These are phyloP conservation scores for Mycena rosella DNA, from an alignment of 768 basidiomycete genomes.

Conservation along the genomic window DNA sequence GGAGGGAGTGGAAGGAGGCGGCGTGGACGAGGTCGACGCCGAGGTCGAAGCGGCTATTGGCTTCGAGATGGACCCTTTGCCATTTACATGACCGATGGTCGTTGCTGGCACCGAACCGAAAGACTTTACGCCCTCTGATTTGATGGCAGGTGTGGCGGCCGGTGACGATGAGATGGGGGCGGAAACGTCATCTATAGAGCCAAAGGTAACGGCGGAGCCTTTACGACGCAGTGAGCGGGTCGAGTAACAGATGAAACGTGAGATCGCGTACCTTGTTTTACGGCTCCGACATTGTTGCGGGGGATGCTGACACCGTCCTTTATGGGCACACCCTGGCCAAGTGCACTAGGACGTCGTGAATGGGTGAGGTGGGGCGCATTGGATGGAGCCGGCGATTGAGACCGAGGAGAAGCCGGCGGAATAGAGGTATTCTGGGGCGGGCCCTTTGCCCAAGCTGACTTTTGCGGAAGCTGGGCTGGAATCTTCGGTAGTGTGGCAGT, in stretches of 20 bases:
- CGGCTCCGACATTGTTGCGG: constrained; percentile 71
- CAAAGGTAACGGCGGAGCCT: constrained; percentile 87
- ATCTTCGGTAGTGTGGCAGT: constrained; percentile 79
- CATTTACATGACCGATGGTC: constrained; percentile 67
- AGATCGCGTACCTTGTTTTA: constrained; percentile 73
- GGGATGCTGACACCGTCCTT: constrained; percentile 86
- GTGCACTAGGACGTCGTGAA: constrained; percentile 82
- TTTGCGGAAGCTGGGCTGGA: constrained; percentile 78
- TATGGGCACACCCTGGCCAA: constrained; percentile 77
- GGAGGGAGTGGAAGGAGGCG: constrained; percentile 37
- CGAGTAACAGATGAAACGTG: constrained; percentile 20
- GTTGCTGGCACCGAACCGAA: constrained; percentile 84
- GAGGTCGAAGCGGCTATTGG: constrained; percentile 49
- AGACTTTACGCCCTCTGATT: constrained; percentile 80
- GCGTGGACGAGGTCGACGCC: constrained; percentile 46
- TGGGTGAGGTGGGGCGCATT: constrained; percentile 66
- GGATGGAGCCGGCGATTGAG: constrained; percentile 78
- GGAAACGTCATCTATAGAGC: constrained; percentile 87
- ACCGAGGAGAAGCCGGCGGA: constrained; percentile 72
- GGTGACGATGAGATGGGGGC: constrained; percentile 89
- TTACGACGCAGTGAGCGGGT: constrained; percentile 26
- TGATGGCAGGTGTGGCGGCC: constrained; percentile 72
- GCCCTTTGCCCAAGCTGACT: constrained; percentile 94
- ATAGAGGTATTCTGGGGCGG: constrained; percentile 76
- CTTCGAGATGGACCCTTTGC: constrained; percentile 66